phyloP scores from a whole-genome alignment of 768 basidiomycete genomes.

The Galerina sulciceps region DNA sequence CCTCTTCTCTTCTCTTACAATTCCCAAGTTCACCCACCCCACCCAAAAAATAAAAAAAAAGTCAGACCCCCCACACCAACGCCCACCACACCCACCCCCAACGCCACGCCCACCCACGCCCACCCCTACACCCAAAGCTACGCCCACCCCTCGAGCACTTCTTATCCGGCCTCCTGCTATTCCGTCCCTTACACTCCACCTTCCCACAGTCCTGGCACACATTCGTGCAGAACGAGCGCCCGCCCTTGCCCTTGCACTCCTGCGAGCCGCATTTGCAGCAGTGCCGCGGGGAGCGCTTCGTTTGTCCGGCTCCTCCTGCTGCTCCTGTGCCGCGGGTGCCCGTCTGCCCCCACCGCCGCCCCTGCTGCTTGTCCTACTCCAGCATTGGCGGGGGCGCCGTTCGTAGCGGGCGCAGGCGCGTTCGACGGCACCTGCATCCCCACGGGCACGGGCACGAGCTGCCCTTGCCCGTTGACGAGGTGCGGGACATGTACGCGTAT shows the following conservation, averaged over 20 bases:
- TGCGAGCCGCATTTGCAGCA: conserved; percentile 84
- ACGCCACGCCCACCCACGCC: conserved; percentile 43
- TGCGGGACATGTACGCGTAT: conserved; percentile 29
- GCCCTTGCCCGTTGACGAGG: conserved; percentile 28
- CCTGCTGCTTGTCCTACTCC: no score
- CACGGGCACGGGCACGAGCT: conserved; percentile 20
- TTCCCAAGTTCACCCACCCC: no score
- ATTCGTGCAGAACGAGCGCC: conserved; percentile 72
- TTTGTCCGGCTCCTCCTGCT: conserved; percentile 28
- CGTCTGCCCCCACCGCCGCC: no score
- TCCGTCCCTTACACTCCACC: conserved; percentile 76
- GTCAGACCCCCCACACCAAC: no score
- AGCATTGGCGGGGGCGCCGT: not conserved
- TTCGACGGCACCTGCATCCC: conserved; percentile 3
- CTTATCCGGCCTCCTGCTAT: conserved; percentile 78
- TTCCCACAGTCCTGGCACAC: conserved; percentile 86
- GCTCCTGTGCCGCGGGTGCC: not conserved
- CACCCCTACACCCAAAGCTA: conserved; percentile 49
- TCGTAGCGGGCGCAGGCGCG: not conserved
- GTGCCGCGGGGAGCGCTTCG: conserved; percentile 71
- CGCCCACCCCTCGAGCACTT: conserved; percentile 60
- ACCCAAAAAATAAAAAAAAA: no score
- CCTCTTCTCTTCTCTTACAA: no score
- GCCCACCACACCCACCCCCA: no score
- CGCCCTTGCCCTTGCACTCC: conserved; percentile 85